Conservation (phyloP, 345 rosid genomes). For the Syzygium grande region DNA sequence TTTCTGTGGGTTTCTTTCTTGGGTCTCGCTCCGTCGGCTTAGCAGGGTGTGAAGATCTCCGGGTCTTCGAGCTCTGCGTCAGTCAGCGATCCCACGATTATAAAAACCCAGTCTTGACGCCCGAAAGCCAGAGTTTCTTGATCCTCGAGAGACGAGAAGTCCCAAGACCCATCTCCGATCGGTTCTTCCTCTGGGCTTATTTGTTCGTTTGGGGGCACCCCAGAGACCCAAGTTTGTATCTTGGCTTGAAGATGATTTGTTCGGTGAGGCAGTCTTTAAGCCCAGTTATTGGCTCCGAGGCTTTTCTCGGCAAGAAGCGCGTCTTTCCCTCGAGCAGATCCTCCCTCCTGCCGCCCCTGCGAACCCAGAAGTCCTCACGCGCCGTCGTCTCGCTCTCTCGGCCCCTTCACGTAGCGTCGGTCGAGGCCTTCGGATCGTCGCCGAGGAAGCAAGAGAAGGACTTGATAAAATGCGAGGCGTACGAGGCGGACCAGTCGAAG, state of each 20-base stretch:
- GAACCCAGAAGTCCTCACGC: slow-evolving; percentile 7
- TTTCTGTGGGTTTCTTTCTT: not conserved
- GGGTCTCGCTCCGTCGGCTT: not conserved
- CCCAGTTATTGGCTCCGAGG: slow-evolving; percentile 31
- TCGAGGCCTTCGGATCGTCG: slow-evolving; percentile 16
- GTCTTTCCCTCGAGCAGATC: slow-evolving; percentile 16
- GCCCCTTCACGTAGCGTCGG: slow-evolving; percentile 54
- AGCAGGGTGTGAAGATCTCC: not conserved
- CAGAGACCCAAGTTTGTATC: not conserved
- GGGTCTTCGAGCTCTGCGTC: not conserved
- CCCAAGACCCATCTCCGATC: not conserved
- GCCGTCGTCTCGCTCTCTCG: slow-evolving; percentile 34
- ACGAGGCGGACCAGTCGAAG: slow-evolving; percentile 69
- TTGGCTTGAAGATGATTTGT: slow-evolving; percentile 24
- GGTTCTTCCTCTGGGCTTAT: not conserved
- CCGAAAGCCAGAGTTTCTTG: not conserved
- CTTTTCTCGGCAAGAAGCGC: slow-evolving; percentile 19
- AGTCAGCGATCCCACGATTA: not conserved
- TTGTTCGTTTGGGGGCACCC: not conserved
- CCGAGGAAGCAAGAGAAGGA: slow-evolving; percentile 9
- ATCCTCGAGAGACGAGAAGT: not conserved
- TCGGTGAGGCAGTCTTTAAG: slow-evolving; percentile 25
- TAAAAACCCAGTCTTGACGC: not conserved
- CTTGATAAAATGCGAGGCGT: slow-evolving; percentile 58
- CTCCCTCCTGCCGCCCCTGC: slow-evolving; percentile 25